Percentiles rank a stretch among this genome's conserved stretches.
These are phyloP conservation scores for Nitzschia sp. DNA, from an alignment of 108 stramenopile species.

Conservation along the genomic window DNA sequence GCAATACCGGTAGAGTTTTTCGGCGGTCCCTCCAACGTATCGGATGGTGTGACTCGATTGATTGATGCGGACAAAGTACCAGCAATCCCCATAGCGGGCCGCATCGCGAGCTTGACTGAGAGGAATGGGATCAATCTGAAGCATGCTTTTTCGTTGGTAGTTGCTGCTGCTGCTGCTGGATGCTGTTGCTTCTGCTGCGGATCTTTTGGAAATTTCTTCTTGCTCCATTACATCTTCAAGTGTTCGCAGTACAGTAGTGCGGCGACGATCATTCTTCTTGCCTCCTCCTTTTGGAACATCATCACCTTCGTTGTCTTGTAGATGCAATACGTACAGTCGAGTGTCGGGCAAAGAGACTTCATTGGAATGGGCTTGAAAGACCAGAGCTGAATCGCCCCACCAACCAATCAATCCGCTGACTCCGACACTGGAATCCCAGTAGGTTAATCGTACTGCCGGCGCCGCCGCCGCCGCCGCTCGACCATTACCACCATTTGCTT, in stretches of 20 bases:
- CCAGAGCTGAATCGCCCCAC: constrained; percentile 41
- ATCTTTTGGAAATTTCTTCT: not conserved
- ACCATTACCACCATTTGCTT: not conserved
- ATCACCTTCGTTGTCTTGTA: not conserved
- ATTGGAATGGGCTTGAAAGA: constrained; percentile 48
- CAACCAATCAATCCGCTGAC: constrained; percentile 48
- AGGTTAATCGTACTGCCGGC: constrained; percentile 54
- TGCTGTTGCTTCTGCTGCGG: not conserved
- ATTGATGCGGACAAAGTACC: constrained; percentile 62
- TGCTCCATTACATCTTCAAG: not conserved
- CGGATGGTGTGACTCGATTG: constrained; percentile 57
- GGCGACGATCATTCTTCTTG: not conserved
- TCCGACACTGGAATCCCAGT: constrained; percentile 42
- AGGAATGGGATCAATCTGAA: constrained; percentile 55
- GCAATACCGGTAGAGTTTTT: constrained; percentile 66
- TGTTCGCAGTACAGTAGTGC: too few species aligned
- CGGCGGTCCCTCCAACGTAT: constrained; percentile 71
- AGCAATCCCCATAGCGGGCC: constrained; percentile 39
- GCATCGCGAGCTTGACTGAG: constrained; percentile 66
- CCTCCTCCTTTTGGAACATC: not conserved
- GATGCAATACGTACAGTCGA: constrained; percentile 56
- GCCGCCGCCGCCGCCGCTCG: too few species aligned
- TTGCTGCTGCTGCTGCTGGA: not conserved
- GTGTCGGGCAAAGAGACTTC: constrained; percentile 54
- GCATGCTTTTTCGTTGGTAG: not conserved